phyloP scores from a whole-genome alignment of 2,329 filamentous ascomycete genomes.

The Lachnum nothofagi region DNA sequence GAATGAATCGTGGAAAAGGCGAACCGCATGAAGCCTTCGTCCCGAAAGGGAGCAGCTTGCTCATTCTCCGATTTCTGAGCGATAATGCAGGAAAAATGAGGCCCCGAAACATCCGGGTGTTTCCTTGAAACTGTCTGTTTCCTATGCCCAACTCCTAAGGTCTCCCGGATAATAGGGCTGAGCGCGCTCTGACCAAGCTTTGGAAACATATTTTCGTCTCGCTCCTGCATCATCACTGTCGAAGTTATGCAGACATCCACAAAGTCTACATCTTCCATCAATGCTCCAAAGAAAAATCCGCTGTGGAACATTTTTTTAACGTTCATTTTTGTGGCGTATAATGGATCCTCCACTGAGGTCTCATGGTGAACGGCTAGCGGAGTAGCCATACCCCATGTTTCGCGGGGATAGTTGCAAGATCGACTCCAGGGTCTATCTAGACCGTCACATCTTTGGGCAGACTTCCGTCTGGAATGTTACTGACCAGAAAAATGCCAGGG shows the following conservation, averaged over 20 bases:
- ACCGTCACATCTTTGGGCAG: conserved; percentile 9
- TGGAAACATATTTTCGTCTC: conserved; percentile 13
- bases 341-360: no score
- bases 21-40: not conserved
- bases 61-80: not conserved
- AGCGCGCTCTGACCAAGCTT: conserved; percentile 9
- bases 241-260: not conserved
- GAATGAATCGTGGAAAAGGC: not conserved
- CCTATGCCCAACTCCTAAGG: not conserved
- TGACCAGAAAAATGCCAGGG: conserved; percentile 7
- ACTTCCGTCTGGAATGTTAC: not conserved
- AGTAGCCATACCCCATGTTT: no score
- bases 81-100: not conserved
- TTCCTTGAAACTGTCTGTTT: not conserved
- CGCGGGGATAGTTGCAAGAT: conserved; percentile 13
- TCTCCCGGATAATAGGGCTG: not conserved
- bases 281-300: not conserved
- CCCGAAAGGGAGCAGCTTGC: not conserved
- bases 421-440: conserved; percentile 9
- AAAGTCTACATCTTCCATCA: not conserved
- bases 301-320: no score
- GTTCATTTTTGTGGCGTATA: no score
- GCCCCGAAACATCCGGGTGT: conserved; percentile 3
- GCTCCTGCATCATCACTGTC: conserved; percentile 9
- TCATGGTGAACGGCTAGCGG: no score